phyloP scores from a whole-genome alignment of 495 filamentous ascomycete genomes.

The Articulospora tetracladia region DNA sequence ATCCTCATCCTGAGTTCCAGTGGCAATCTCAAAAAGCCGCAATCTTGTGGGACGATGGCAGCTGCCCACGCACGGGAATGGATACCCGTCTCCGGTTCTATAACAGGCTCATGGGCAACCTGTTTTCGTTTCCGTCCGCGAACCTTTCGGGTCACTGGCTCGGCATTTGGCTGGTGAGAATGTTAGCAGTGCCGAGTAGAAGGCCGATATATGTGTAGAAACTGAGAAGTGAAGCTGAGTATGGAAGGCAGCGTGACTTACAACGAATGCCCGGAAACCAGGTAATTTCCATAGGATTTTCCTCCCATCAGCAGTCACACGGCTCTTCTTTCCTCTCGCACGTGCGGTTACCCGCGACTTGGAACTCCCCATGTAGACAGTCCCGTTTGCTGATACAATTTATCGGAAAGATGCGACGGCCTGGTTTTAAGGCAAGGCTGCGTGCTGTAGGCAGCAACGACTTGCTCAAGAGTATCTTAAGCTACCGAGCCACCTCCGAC shows the following conservation, averaged over 20 bases:
- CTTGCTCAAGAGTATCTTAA: too few relatives aligned
- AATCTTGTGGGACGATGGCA: not conserved
- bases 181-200: not conserved
- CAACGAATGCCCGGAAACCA: conserved; percentile 14
- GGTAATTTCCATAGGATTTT: not conserved
- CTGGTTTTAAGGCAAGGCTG: not conserved
- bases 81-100: conserved; percentile 13
- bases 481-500: too few relatives aligned
- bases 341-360: not conserved
- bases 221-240: not conserved
- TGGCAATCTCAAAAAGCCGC: conserved; percentile 9
- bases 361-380: not conserved
- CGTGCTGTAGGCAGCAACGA: too few relatives aligned
- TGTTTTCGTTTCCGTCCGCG: not conserved
- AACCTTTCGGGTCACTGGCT: not conserved
- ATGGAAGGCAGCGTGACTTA: not conserved
- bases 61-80: conserved; percentile 14
- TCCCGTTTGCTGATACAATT: too few relatives aligned
- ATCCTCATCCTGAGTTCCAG: conserved; percentile 4
- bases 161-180: not conserved
- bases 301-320: not conserved
- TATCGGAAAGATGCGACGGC: not conserved
- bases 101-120: not conserved
- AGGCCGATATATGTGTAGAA: not conserved
- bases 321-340: not conserved